These are phyloP conservation scores for Psilocybe tampanensis DNA, from an alignment of 768 basidiomycete genomes.

Conservation along the genomic window DNA sequence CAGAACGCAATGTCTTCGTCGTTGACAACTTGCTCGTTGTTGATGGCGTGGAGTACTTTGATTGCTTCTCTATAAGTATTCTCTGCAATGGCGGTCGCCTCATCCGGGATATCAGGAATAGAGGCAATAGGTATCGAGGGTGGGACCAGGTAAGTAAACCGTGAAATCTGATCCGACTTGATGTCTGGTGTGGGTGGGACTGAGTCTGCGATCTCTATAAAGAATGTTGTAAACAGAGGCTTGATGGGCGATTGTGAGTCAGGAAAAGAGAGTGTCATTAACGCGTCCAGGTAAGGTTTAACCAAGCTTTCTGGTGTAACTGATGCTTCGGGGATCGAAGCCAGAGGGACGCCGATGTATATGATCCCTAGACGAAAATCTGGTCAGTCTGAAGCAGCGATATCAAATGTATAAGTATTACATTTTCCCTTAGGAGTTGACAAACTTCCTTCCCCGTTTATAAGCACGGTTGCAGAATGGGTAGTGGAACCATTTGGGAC, in stretches of 20 bases:
- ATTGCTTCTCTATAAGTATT: constrained; percentile 25
- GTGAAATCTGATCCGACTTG: neutral
- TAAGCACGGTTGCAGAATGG: constrained; percentile 60
- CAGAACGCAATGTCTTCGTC: constrained; percentile 33
- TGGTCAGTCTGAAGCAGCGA: constrained; percentile 6
- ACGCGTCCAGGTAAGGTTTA: constrained; percentile 58
- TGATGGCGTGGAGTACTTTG: constrained; percentile 16
- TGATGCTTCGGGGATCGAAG: constrained; percentile 13
- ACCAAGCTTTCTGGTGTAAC: constrained; percentile 44
- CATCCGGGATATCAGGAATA: constrained; percentile 57
- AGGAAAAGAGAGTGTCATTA: constrained; percentile 35
- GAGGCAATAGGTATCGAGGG: constrained; percentile 34
- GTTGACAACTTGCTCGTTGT: constrained; percentile 7
- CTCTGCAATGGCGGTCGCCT: constrained; percentile 59
- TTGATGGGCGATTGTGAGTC: constrained; percentile 23
- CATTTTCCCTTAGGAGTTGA: constrained; percentile 77
- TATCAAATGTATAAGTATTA: constrained; percentile 32
- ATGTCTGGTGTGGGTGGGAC: neutral
- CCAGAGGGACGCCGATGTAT: constrained; percentile 56
- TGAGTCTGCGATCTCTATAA: constrained; percentile 44
- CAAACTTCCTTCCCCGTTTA: constrained; percentile 74
- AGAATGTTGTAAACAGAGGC: constrained; percentile 58
- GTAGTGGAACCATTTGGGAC: constrained; percentile 49
- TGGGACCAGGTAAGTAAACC: constrained; percentile 23
- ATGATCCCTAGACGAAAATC: constrained; percentile 50